Evolutionary conservation across 148 eudicot species (phyloP).

Genomic region (Camellia granthamiana): DNA sequence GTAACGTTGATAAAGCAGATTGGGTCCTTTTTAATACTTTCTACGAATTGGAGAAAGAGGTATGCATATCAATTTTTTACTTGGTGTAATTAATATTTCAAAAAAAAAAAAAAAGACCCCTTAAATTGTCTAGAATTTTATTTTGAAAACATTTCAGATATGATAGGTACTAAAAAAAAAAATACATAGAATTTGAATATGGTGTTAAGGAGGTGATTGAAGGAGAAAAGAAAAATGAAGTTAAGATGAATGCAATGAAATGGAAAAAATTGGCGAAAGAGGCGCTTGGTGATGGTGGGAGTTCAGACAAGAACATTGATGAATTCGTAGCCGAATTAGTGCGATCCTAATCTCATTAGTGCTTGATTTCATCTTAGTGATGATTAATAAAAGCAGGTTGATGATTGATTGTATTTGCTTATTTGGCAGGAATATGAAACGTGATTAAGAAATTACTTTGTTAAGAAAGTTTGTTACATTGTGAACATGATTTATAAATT

Average conservation of each 20-base stretch:
- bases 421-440: too few relatives aligned
- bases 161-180: too few relatives aligned
- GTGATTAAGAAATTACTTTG: too few relatives aligned
- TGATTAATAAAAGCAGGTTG: too few relatives aligned
- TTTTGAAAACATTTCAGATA: too few relatives aligned
- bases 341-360: neutral
- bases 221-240: neutral
- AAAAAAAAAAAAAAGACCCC: too few relatives aligned
- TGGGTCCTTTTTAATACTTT: constrained; percentile 43
- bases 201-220: neutral
- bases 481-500: too few relatives aligned
- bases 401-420: too few relatives aligned
- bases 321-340: neutral
- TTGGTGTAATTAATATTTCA: neutral
- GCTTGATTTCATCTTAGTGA: too few relatives aligned
- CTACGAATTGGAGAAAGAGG: constrained; percentile 52
- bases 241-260: neutral
- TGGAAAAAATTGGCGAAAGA: constrained; percentile 1
- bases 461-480: too few relatives aligned
- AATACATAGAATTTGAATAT: too few relatives aligned
- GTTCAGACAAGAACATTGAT: neutral
- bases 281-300: neutral
- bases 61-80: neutral
- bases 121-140: too few relatives aligned
- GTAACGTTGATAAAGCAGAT: constrained; percentile 36